Evolutionary conservation across 2,329 filamentous ascomycete genomes (phyloP), one percentile per base, ranked within the genome.

Genomic region (Calonectria hongkongensis): DNA sequence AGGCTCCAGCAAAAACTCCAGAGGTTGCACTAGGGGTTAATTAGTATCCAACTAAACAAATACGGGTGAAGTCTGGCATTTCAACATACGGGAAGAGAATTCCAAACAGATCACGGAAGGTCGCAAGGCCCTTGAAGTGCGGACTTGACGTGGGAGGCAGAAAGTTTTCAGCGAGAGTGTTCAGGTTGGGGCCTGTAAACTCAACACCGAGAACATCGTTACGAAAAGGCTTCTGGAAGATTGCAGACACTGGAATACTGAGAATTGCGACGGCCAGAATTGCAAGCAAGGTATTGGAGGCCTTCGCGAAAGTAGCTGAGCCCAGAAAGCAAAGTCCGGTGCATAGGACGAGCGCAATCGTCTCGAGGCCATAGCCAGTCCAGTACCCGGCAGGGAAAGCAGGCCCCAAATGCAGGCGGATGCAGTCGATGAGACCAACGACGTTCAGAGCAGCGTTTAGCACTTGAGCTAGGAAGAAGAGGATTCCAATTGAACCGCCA

Each of bases 401-500:
- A 21, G 86, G 81, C 2, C 93, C 94, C 79, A 96, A 90, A 78
- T 95, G 96, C 74, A 96, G 89, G 66, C 91, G 91, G 70, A 97
- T 88, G 79, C 94, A 97, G 84, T 97, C 94, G 75, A 98, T 91
- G 56, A 98, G 87, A 86, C 95, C 95, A 51, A 97, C 94, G 28
- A 96, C 91, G 80, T 98, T 98, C 88, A 98, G 91, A 45, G 94
- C 94, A 1, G 95, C 95, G 81, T 96, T 97, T 80, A 98, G 91
- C 2, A 94, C 93, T 75, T 95, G 94, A n/a, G 95, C 94, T n/a
- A 97, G 87, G 82, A 97, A 98, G 83, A 97, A 97, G 15, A 98
- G 91, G 28, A 97, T 89, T 2, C 95, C 95, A 75, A 98, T 97
- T 1, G 94, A 95, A 18, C 95, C 95, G 30, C 95, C 95, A 81